Conservation (phyloP, 2,329 filamentous ascomycete species). For the Lasiodiplodia theobromae region DNA sequence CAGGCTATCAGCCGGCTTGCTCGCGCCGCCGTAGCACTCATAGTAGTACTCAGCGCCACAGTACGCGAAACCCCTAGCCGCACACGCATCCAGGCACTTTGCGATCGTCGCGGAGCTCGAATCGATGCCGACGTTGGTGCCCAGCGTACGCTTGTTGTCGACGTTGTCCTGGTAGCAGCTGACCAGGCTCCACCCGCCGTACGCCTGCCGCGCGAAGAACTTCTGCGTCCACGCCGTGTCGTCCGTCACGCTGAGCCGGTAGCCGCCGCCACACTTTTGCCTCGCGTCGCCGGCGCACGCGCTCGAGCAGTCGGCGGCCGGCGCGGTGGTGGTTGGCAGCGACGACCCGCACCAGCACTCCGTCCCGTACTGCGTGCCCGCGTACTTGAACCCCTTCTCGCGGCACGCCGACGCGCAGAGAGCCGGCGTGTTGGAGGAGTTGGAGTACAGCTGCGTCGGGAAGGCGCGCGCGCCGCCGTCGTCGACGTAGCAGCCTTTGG, state of each 20-base stretch:
- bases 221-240: slow-evolving; percentile 11
- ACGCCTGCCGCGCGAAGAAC: slow-evolving; percentile 14
- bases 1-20: slow-evolving; percentile 31
- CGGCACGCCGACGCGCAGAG: slow-evolving; percentile 18
- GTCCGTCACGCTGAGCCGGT: slow-evolving; percentile 17
- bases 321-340: slow-evolving; percentile 31
- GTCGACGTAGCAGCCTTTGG: slow-evolving; percentile 15
- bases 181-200: slow-evolving; percentile 12
- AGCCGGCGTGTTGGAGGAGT: slow-evolving; percentile 6
- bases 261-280: slow-evolving; percentile 20
- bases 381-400: slow-evolving; percentile 36
- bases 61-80: slow-evolving; percentile 35
- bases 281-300: background rate
- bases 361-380: slow-evolving; percentile 39
- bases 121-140: background rate
- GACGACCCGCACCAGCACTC: slow-evolving; percentile 47
- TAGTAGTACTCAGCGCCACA: slow-evolving; percentile 40
- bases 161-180: slow-evolving; percentile 22
- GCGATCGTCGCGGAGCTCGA: background rate
- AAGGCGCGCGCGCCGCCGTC: background rate
- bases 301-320: slow-evolving; percentile 13
- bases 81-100: slow-evolving; percentile 22
- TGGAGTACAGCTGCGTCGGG: slow-evolving; percentile 1
- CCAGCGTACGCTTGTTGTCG: background rate
- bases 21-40: slow-evolving; percentile 46